These are phyloP conservation scores for Teunomyces funiuensis DNA, from an alignment of 805 yeast genomes.

Conservation along the genomic window DNA sequence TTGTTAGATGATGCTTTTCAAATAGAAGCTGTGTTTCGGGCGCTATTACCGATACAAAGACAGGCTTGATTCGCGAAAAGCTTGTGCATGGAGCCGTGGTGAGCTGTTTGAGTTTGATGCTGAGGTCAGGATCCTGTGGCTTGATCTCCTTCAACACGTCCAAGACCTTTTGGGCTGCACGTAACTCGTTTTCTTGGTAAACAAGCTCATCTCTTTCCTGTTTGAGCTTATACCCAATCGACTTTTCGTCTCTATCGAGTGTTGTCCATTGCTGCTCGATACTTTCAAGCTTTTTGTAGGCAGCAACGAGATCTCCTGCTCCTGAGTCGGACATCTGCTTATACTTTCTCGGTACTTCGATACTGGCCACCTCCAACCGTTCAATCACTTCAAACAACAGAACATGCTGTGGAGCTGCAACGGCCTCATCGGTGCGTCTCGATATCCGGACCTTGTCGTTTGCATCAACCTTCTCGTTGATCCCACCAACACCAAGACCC, in stretches of 20 bases:
- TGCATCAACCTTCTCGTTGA: slow-evolving; percentile 1
- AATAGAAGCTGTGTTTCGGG: slow-evolving; percentile 9
- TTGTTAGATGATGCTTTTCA: slow-evolving; percentile 9
- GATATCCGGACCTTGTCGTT: slow-evolving; percentile 9
- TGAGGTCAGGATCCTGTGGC: background rate
- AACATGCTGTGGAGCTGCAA: slow-evolving; percentile 10
- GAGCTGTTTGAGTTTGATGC: background rate
- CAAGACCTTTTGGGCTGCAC: slow-evolving; percentile 3
- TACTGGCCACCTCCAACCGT: slow-evolving; percentile 31
- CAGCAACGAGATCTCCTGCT: background rate
- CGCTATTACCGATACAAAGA: slow-evolving; percentile 13
- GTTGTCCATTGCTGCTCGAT: slow-evolving; percentile 17
- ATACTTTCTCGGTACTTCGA: slow-evolving; percentile 34
- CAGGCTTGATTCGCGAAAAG: slow-evolving; percentile 2
- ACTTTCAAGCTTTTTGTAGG: slow-evolving; percentile 13
- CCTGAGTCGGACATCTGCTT: slow-evolving; percentile 33
- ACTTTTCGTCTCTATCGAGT: slow-evolving; percentile 11
- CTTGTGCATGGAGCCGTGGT: background rate
- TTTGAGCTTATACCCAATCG: background rate
- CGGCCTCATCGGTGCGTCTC: slow-evolving; percentile 21
- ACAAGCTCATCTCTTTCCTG: slow-evolving; percentile 1
- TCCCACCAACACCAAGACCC: slow-evolving; percentile 72
- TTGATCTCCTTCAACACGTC: background rate
- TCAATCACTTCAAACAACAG: slow-evolving; percentile 36
- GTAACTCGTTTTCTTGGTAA: slow-evolving; percentile 2